A percentile compares a stretch with the other conserved stretches of the same genome.
These are phyloP conservation scores for Penicillium canariense DNA, from an alignment of 495 filamentous ascomycete species.

Conservation along the genomic window DNA sequence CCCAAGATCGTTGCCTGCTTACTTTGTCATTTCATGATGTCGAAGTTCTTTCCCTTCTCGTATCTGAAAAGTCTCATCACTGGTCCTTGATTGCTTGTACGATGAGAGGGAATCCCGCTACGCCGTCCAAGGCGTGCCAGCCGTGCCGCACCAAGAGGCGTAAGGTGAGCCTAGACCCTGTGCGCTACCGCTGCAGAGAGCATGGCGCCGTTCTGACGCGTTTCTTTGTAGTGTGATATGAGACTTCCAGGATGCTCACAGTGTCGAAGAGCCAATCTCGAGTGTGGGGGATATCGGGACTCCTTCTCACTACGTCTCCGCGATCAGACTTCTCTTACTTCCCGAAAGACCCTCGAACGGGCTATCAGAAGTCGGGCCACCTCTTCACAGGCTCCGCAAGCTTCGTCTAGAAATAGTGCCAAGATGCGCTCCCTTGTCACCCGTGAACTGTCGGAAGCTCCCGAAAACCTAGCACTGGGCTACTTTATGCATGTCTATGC, in stretches of 20 bases:
- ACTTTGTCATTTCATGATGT: neutral
- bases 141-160: conserved; percentile 1
- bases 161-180: neutral
- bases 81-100: neutral
- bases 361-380: neutral
- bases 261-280: neutral
- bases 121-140: conserved; percentile 2
- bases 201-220: neutral
- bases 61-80: neutral
- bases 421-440: neutral
- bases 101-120: conserved; percentile 5
- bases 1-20: neutral
- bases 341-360: neutral
- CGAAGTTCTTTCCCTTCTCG: neutral
- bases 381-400: neutral
- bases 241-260: neutral
- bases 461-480: neutral
- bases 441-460: neutral
- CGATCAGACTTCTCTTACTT: neutral
- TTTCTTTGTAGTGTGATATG: neutral
- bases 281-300: conserved; percentile 2
- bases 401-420: neutral
- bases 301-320: neutral
- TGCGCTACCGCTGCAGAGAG: no score
- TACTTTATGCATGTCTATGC: conserved; percentile 3